A percentile compares a stretch with the other conserved stretches of the same genome.
Conservation (phyloP, 106 monocot species). For the Amphibolis antarctica region DNA sequence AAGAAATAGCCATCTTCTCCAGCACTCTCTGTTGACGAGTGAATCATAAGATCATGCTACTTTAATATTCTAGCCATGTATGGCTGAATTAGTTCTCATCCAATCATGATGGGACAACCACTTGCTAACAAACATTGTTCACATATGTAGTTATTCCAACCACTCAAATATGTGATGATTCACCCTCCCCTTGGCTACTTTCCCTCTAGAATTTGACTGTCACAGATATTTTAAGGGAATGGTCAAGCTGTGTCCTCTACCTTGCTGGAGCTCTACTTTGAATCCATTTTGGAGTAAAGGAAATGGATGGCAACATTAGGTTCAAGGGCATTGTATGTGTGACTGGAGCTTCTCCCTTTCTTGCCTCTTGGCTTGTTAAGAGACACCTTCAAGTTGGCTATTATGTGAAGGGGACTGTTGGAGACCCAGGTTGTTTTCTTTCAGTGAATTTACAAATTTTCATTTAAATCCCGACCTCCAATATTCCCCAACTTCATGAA, state of each 20-base stretch:
- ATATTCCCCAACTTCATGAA: too few species aligned
- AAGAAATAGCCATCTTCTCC: too few species aligned
- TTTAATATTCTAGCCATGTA: not conserved
- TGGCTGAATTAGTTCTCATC: not conserved
- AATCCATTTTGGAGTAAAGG: not conserved
- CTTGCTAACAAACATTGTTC: not conserved
- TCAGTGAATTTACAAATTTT: not conserved
- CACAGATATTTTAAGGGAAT: not conserved
- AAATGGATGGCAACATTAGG: not conserved
- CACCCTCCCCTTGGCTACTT: not conserved
- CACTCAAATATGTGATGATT: slow-evolving; percentile 5
- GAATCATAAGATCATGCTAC: too few species aligned
- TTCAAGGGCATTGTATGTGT: slow-evolving; percentile 29
- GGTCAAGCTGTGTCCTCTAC: not conserved
- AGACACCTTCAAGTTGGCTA: slow-evolving; percentile 31
- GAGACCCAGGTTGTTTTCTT: slow-evolving; percentile 32
- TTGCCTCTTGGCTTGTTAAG: slow-evolving; percentile 45
- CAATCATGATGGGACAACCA: slow-evolving; percentile 1
- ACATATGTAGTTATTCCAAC: not conserved
- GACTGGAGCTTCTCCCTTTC: slow-evolving; percentile 40
- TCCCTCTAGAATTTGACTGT: not conserved
- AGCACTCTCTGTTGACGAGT: too few species aligned
- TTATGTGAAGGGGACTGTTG: slow-evolving; percentile 30
- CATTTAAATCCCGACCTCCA: not conserved
- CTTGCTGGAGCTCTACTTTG: not conserved